phyloP scores from a whole-genome alignment of 1,139 yeast species.

The Casaregolazyma lundiana region DNA sequence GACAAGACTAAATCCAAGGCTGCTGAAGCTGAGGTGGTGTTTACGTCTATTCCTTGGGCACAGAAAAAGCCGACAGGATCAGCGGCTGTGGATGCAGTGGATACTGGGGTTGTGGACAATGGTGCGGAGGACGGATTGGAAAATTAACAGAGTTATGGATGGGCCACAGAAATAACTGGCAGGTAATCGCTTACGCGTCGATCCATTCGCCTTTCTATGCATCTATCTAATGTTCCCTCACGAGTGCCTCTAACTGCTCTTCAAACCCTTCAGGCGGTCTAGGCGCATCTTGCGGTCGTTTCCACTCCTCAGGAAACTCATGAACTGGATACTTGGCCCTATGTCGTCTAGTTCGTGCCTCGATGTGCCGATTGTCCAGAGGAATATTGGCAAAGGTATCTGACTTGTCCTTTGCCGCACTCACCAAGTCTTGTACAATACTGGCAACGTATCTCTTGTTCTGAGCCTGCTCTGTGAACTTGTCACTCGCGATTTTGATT shows the following conservation, averaged over 20 bases:
- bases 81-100: slow-evolving; percentile 9
- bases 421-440: slow-evolving; percentile 54
- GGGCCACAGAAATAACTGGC: neutral
- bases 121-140: neutral
- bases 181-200: neutral
- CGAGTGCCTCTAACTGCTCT: slow-evolving; percentile 6
- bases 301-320: slow-evolving; percentile 80
- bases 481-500: slow-evolving; percentile 59
- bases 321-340: slow-evolving; percentile 29
- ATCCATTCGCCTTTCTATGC: neutral
- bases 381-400: slow-evolving; percentile 75
- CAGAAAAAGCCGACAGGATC: slow-evolving; percentile 20
- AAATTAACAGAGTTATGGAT: neutral
- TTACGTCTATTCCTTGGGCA: slow-evolving; percentile 31
- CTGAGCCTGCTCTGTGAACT: slow-evolving; percentile 74
- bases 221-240: neutral
- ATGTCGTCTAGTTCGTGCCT: slow-evolving; percentile 41
- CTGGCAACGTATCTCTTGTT: slow-evolving; percentile 73
- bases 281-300: slow-evolving; percentile 49
- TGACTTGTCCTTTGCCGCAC: slow-evolving; percentile 59
- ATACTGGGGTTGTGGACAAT: slow-evolving; percentile 9
- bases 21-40: slow-evolving; percentile 22
- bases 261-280: slow-evolving; percentile 12
- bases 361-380: slow-evolving; percentile 66
- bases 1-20: slow-evolving; percentile 17